Conservation (phyloP, 495 filamentous ascomycete genomes). For the Talaromyces ruber region DNA sequence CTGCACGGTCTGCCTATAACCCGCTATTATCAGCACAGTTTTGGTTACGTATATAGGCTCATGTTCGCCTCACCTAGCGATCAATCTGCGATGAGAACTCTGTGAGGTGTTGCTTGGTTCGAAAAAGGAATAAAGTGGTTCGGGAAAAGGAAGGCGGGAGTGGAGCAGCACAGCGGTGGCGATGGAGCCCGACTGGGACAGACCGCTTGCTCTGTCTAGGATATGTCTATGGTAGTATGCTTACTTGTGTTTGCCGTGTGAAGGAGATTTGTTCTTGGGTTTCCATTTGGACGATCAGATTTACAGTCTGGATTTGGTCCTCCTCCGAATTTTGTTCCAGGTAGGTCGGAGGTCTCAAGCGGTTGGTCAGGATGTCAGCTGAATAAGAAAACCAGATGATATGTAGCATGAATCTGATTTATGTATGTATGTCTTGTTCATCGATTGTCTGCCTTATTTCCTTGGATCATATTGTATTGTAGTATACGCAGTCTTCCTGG, state of each 20-base stretch:
- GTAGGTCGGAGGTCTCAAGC: too few relatives aligned
- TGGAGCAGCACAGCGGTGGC: neutral
- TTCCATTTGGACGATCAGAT: neutral
- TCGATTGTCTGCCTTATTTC: neutral
- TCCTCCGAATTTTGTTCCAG: too few relatives aligned
- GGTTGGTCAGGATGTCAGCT: neutral
- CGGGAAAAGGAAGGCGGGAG: neutral
- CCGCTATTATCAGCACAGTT: neutral
- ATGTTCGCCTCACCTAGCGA: neutral
- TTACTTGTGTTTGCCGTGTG: neutral
- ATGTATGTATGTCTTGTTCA: neutral
- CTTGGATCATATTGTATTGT: neutral
- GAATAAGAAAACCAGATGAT: too few relatives aligned
- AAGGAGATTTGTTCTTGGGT: neutral
- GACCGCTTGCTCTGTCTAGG: neutral
- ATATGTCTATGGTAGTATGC: neutral
- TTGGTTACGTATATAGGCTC: neutral
- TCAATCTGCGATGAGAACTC: neutral
- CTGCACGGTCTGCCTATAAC: neutral
- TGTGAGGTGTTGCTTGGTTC: neutral
- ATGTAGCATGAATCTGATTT: neutral
- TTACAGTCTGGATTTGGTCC: neutral
- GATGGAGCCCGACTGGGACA: neutral
- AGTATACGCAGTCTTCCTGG: neutral
- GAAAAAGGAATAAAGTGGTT: neutral